Evolutionary conservation across 257 asterid species (phyloP), one percentile per base, ranked within the genome.

Genomic region (Solanum microdontum): DNA sequence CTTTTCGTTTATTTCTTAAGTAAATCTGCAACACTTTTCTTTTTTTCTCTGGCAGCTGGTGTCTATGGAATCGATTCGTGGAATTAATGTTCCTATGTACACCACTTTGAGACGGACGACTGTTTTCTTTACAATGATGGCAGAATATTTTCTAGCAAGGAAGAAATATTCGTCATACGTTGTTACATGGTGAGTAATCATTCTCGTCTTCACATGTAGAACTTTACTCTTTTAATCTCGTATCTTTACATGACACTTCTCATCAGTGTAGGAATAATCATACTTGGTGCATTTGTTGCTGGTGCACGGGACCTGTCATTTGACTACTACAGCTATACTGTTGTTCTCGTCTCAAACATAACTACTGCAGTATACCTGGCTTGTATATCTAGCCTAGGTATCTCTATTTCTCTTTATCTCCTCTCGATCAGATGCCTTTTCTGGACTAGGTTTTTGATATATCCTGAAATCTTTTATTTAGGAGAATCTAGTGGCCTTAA

Each of bases 31-130:
- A 36, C 43, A 13, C 33, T 23, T 12, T 3, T 14, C 3, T 9
- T 15, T 19, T 64, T 34, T 10, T 10, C 36, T 13, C 69, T 3
- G 58, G 28, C 23, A 88, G 90, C 77, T 88, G 40, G 83, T 88
- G 11, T 88, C 90, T n/a, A 88, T 88, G 90, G 90, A 86, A 82
- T 79, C 90, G 8, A 79, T 88, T 39, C 88, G 90, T 11, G 87
- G 83, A 28, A 86, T 86, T 69, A 88, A 73, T 51, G 83, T 88
- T 60, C 90, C 87, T 28, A 88, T 88, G 90, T 88, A 88, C 70
- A 88, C 90, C 1, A 45, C 87, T 40, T 87, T 88, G 51, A 86
- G 90, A 69, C 86, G 90, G 10, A 88, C 90, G 5, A 86, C 87
- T 17, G 84, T 88, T 28, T 62, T 87, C 40, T 86, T 88, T 80